These are phyloP conservation scores for Phytophthora capsici DNA, from an alignment of 352 stramenopile species.

Conservation along the genomic window DNA sequence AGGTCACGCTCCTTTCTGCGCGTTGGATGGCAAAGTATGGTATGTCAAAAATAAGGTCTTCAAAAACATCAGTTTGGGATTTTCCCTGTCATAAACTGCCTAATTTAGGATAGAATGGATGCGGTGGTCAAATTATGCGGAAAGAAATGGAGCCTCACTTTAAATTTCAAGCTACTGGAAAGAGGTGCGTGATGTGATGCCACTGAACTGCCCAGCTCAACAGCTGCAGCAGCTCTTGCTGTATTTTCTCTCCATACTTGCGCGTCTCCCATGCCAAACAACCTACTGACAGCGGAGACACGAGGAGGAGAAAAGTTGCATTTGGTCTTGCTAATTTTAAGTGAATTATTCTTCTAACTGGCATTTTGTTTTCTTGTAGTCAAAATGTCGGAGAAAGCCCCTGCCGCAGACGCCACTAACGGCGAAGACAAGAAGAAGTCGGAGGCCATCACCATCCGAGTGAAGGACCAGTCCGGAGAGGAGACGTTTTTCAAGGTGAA, in stretches of 20 bases:
- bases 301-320: constrained; percentile 15
- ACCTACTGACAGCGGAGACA: background rate
- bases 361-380: constrained; percentile 9
- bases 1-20: background rate
- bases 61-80: constrained; percentile 1
- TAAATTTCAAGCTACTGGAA: constrained; percentile 27
- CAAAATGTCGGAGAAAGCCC: constrained; percentile 68
- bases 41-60: constrained; percentile 29
- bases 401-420: constrained; percentile 43
- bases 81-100: background rate
- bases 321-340: constrained; percentile 15
- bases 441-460: constrained; percentile 88
- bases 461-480: constrained; percentile 92
- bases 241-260: background rate
- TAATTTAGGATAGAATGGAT: background rate
- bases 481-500: constrained; percentile 99
- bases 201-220: background rate
- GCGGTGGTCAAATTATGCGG: constrained; percentile 6
- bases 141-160: constrained; percentile 32
- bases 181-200: constrained; percentile 19
- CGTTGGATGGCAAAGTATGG: constrained; percentile 13
- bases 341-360: constrained; percentile 4
- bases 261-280: background rate
- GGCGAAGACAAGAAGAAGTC: constrained; percentile 88
- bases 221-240: background rate